These are phyloP conservation scores for Podaxis pistillaris DNA, from an alignment of 768 basidiomycete species.

Conservation along the genomic window DNA sequence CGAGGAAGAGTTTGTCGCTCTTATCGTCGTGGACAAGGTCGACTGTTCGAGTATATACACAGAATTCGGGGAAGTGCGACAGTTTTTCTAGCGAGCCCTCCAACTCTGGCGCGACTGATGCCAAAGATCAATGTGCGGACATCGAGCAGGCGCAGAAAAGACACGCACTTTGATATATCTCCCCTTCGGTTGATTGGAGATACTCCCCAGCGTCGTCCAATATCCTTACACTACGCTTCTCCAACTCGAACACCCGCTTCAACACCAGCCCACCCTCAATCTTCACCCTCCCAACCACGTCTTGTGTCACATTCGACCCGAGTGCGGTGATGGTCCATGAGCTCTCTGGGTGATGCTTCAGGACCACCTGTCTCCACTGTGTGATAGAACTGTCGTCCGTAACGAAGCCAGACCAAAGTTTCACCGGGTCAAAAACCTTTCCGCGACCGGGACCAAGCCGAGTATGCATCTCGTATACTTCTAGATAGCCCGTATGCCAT, in stretches of 20 bases:
- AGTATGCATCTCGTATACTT: slow-evolving; percentile 70
- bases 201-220: slow-evolving; percentile 30
- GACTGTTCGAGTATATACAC: slow-evolving; percentile 41
- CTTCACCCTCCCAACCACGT: slow-evolving; percentile 31
- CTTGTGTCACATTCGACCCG: slow-evolving; percentile 33
- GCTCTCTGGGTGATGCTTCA: slow-evolving; percentile 12
- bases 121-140: not conserved
- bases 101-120: slow-evolving; percentile 19
- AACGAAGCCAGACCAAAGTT: slow-evolving; percentile 33
- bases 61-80: slow-evolving; percentile 59
- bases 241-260: slow-evolving; percentile 26
- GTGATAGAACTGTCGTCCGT: slow-evolving; percentile 18
- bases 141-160: not conserved
- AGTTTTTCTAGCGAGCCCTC: slow-evolving; percentile 17
- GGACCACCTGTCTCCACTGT: slow-evolving; percentile 34
- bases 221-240: slow-evolving; percentile 47
- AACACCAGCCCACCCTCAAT: slow-evolving; percentile 18
- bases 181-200: slow-evolving; percentile 46
- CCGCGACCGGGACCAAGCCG: slow-evolving; percentile 54
- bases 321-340: slow-evolving; percentile 35
- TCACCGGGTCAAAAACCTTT: slow-evolving; percentile 57
- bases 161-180: slow-evolving; percentile 43
- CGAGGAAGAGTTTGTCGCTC: slow-evolving; percentile 46
- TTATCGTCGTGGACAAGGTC: slow-evolving; percentile 17
- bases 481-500: slow-evolving; percentile 66